Conservation (phyloP, 176 grass and related monocot genomes). For the Triticum aestivum region DNA sequence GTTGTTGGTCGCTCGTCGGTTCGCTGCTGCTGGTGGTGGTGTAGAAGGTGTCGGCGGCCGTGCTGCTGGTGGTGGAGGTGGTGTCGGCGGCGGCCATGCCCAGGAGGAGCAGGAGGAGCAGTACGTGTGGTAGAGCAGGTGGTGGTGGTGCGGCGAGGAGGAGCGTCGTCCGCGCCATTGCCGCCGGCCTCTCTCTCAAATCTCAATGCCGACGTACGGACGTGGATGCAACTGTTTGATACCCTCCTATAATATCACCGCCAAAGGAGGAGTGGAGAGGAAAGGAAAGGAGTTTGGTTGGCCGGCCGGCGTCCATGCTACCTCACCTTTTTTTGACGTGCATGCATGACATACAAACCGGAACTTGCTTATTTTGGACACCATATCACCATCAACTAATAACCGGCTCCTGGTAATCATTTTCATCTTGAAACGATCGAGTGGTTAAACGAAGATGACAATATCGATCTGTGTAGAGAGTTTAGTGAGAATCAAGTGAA, state of each 20-base stretch:
- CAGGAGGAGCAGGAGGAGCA: neutral
- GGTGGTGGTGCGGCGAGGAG: slow-evolving; percentile 8
- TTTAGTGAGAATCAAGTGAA: too few species aligned
- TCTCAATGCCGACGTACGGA: neutral
- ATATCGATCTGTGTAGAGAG: too few species aligned
- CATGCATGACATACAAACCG: neutral
- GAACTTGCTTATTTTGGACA: neutral
- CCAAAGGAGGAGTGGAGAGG: neutral
- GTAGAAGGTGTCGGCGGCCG: neutral
- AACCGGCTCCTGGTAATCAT: too few species aligned
- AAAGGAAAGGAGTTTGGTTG: neutral
- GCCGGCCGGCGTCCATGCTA: neutral
- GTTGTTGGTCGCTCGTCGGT: neutral
- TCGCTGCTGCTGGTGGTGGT: neutral
- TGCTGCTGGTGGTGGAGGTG: neutral
- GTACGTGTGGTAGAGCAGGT: neutral
- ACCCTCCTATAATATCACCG: neutral
- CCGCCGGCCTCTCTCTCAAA: neutral
- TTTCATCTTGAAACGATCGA: too few species aligned
- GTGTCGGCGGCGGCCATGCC: neutral
- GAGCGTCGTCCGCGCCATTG: slow-evolving; percentile 12
- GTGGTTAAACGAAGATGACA: too few species aligned
- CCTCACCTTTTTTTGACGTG: neutral
- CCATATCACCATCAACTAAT: too few species aligned
- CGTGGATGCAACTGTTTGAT: neutral